These are phyloP conservation scores for Hirschioporus abietinus DNA, from an alignment of 768 basidiomycete genomes.

Conservation along the genomic window DNA sequence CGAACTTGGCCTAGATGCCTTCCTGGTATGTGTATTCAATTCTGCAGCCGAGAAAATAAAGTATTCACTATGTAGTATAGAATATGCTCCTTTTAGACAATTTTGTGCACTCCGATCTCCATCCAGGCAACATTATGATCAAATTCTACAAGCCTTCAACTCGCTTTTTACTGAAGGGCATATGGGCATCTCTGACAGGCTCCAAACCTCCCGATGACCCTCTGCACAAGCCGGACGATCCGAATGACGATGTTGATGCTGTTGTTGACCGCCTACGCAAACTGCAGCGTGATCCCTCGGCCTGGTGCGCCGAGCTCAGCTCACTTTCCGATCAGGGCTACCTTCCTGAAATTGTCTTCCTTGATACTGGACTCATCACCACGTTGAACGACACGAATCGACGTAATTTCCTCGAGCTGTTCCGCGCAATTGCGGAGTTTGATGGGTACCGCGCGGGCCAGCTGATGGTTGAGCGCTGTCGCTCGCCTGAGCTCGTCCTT, in stretches of 20 bases:
- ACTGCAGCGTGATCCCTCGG: conserved; percentile 49
- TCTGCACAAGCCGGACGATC: conserved; percentile 32
- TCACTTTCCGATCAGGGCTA: conserved; percentile 65
- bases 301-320: conserved; percentile 70
- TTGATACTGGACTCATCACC: conserved; percentile 94
- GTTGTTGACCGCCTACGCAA: conserved; percentile 68
- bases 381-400: conserved; percentile 79
- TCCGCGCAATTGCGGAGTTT: conserved; percentile 92
- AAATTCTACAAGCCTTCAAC: conserved; percentile 87
- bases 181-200: conserved; percentile 51
- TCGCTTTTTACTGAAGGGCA: conserved; percentile 51
- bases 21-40: conserved; percentile 56
- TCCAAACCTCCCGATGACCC: conserved; percentile 25
- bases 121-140: conserved; percentile 96
- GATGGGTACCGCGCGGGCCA: conserved; percentile 94
- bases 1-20: conserved; percentile 90
- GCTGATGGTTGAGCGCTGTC: conserved; percentile 94
- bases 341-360: conserved; percentile 91
- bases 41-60: conserved; percentile 1
- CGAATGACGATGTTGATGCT: conserved; percentile 33
- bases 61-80: conserved; percentile 33
- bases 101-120: conserved; percentile 90
- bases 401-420: conserved; percentile 92
- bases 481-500: conserved; percentile 82
- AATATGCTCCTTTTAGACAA: conserved; percentile 98